Evolutionary conservation across 2,329 filamentous ascomycete species (phyloP).

Genomic region (Aspergillus fijiensis): DNA sequence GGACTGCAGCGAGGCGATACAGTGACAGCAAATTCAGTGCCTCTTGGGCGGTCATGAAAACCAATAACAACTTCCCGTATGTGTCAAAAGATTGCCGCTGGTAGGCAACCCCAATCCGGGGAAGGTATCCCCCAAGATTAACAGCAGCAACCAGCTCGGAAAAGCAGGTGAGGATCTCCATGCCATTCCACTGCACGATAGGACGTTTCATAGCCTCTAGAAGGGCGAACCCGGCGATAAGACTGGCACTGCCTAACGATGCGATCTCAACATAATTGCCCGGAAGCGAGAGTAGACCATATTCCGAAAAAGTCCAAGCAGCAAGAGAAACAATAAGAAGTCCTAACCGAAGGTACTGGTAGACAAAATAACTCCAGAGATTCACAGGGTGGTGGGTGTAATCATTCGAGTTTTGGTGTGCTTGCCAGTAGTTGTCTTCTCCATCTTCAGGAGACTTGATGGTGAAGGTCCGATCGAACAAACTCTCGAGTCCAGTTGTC

Average conservation of each 20-base stretch:
- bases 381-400: conserved; percentile 8
- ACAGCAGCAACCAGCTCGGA: conserved; percentile 40
- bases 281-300: conserved; percentile 30
- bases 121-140: conserved; percentile 38
- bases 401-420: conserved; percentile 10
- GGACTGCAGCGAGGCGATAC: conserved; percentile 16
- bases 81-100: conserved; percentile 39
- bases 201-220: conserved; percentile 39
- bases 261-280: conserved; percentile 40
- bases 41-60: conserved; percentile 43
- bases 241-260: conserved; percentile 40
- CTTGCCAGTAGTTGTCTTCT: conserved; percentile 22
- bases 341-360: conserved; percentile 32
- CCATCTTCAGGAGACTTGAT: conserved; percentile 32
- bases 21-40: conserved; percentile 31
- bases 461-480: conserved; percentile 49
- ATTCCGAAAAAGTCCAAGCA: conserved; percentile 36
- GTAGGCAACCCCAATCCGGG: conserved; percentile 23
- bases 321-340: conserved; percentile 31
- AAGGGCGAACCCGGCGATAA: conserved; percentile 43
- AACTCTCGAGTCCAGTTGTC: conserved; percentile 48
- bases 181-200: conserved; percentile 38
- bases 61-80: conserved; percentile 39
- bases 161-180: conserved; percentile 41
- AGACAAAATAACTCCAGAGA: conserved; percentile 22